Evolutionary conservation across 176 grass and related monocot genomes (phyloP).

Genomic region (Saccharum spontaneum): DNA sequence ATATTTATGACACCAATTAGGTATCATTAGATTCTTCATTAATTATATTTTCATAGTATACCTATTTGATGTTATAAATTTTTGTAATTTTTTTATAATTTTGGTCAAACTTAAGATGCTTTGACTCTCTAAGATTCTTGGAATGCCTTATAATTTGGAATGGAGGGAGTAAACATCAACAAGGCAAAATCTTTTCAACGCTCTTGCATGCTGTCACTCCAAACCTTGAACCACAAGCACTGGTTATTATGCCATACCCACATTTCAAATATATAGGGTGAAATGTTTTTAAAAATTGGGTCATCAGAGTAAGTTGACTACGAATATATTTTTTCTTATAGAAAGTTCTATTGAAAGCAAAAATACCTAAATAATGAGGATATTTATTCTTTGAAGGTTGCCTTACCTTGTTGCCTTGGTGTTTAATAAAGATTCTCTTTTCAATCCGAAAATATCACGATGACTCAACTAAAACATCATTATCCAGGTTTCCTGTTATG

Average conservation of each 20-base stretch:
- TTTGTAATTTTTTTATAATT: no score
- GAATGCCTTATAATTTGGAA: no score
- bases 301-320: not conserved
- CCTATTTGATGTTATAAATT: no score
- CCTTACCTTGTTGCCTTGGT: constrained; percentile 3
- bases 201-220: no score
- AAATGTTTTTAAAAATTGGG: not conserved
- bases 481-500: constrained; percentile 86
- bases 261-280: constrained; percentile 9
- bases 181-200: no score
- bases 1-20: no score
- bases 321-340: not conserved
- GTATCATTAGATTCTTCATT: no score
- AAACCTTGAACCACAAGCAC: not conserved
- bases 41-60: no score
- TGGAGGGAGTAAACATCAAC: no score
- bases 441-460: not conserved
- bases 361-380: not conserved
- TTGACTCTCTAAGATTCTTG: no score
- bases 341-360: not conserved
- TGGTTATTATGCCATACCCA: not conserved
- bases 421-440: constrained; percentile 16
- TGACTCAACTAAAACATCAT: constrained; percentile 2
- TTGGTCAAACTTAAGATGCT: no score
- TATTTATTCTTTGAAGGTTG: constrained; percentile 1